These are phyloP conservation scores for Sporothrix brunneoviolacea DNA, from an alignment of 2,329 filamentous ascomycete genomes.

Conservation along the genomic window DNA sequence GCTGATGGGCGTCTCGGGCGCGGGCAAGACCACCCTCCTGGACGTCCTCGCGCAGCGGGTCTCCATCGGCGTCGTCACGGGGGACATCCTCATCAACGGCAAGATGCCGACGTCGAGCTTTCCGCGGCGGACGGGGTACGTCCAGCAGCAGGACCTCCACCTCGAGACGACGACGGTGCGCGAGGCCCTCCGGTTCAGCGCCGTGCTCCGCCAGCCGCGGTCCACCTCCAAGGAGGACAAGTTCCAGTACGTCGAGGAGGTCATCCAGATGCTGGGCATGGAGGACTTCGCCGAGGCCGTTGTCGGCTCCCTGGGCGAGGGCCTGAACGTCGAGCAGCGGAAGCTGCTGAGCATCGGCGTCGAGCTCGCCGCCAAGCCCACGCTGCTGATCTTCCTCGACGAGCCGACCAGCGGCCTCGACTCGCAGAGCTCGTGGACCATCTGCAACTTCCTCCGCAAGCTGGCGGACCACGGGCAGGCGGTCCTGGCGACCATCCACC, in stretches of 20 bases:
- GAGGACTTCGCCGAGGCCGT: conserved; percentile 82
- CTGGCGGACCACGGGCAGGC: conserved; percentile 35
- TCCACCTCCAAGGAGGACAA: conserved; percentile 69
- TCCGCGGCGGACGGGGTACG: conserved; percentile 87
- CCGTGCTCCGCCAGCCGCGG: conserved; percentile 74
- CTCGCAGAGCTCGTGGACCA: conserved; percentile 57
- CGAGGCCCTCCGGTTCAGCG: conserved; percentile 81
- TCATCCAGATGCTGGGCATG: conserved; percentile 89
- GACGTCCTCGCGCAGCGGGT: conserved; percentile 80
- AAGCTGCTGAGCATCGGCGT: conserved; percentile 83
- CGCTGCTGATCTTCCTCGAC: conserved; percentile 54
- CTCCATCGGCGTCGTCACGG: conserved; percentile 81
- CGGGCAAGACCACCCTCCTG: conserved; percentile 88
- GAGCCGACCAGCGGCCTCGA: conserved; percentile 58
- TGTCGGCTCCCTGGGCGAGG: conserved; percentile 84
- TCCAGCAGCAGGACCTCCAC: conserved; percentile 89
- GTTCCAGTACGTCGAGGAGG: conserved; percentile 78
- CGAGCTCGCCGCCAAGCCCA: conserved; percentile 87
- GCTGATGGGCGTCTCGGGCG: conserved; percentile 85
- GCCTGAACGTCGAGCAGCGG: conserved; percentile 64
- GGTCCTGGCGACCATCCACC: conserved; percentile 26
- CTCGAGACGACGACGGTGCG: conserved; percentile 77
- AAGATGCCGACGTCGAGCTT: conserved; percentile 70
- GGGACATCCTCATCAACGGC: conserved; percentile 67
- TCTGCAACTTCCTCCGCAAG: conserved; percentile 55